phyloP scores from a whole-genome alignment of 1,284 basidiomycete genomes.

The Heliocybe sulcata region DNA sequence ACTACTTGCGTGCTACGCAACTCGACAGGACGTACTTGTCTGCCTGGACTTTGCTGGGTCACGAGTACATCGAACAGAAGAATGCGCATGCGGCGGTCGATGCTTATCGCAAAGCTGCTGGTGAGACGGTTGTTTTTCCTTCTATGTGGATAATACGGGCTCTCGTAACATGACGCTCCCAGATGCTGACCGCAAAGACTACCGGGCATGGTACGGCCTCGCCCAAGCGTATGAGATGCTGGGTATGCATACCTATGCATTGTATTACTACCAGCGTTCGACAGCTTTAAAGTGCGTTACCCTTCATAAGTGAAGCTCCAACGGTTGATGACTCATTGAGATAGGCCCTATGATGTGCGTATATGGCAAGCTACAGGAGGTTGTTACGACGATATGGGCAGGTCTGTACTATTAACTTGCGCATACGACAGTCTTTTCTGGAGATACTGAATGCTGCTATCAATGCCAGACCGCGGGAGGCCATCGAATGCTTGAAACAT shows the following conservation, averaged over 20 bases:
- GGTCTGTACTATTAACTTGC: slow-evolving; percentile 35
- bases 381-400: slow-evolving; percentile 88
- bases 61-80: slow-evolving; percentile 98
- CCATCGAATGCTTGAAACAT: slow-evolving; percentile 84
- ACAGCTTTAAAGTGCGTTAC: slow-evolving; percentile 77
- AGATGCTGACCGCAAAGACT: slow-evolving; percentile 96
- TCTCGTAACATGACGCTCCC: not conserved
- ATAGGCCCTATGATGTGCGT: slow-evolving; percentile 90
- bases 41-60: slow-evolving; percentile 99
- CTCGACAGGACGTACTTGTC: slow-evolving; percentile 92
- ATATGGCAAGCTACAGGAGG: slow-evolving; percentile 94
- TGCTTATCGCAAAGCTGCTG: slow-evolving; percentile 92
- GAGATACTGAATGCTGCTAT: too few species aligned
- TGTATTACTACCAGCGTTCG: slow-evolving; percentile 96
- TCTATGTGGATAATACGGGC: too few species aligned
- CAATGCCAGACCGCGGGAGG: slow-evolving; percentile 63
- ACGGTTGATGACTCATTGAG: slow-evolving; percentile 3
- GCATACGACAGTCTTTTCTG: not conserved
- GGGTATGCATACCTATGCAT: slow-evolving; percentile 93
- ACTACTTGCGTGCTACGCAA: slow-evolving; percentile 91
- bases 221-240: slow-evolving; percentile 97
- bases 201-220: slow-evolving; percentile 97
- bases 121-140: slow-evolving; percentile 38
- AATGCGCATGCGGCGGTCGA: slow-evolving; percentile 99
- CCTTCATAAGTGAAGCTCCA: too few species aligned